Evolutionary conservation across 2,329 filamentous ascomycete genomes (phyloP), one percentile per base, ranked within the genome.

Genomic region (Albophoma yamanashiensis): DNA sequence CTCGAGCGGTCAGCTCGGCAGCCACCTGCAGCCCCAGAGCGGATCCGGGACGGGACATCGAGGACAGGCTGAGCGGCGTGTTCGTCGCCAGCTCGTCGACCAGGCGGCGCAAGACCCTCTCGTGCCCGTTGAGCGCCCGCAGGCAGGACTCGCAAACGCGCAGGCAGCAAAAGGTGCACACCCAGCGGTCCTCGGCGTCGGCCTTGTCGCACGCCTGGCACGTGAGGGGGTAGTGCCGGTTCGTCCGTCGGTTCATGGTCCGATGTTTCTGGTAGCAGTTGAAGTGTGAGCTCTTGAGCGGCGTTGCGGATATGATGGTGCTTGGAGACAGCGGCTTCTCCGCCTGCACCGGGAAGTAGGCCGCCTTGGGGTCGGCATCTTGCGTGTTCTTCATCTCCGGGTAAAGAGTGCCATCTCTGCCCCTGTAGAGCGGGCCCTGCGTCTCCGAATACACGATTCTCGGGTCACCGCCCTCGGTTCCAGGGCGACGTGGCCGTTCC

Each of bases 191-290:
- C 53, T 76, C 74, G 8, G 67, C 65, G 60, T 83, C 79, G 57
- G 73, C 71, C 60, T 72, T 73, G 58, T 75, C 74, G 68, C 82
- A 85, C 4, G 78, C 75, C 68, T 82, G 79, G 67, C 82, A 85
- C 14, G 79, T 74, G 25, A 84, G 72, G 2, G 81, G 75, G 66
- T 83, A 80, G 65, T 76, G 68, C 55, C 67, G 69, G 68, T 85
- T 84, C 62, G 72, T 71, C 58, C 77, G 76, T 43, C 75, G 70
- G 59, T 78, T 74, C 78, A 84, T 81, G 55, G 70, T 74, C 55
- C 67, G 68, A 67, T 85, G 82, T 4, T 68, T 67, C 47, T 77
- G 75, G 60, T 79, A 75, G 69, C 82, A 85, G 60, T 70, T 65
- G 63, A 76, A 76, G 62, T 78, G 76, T 1, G 72, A 70, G 55